phyloP scores from a whole-genome alignment of 352 stramenopile species.

The Pythium phragmitis region DNA sequence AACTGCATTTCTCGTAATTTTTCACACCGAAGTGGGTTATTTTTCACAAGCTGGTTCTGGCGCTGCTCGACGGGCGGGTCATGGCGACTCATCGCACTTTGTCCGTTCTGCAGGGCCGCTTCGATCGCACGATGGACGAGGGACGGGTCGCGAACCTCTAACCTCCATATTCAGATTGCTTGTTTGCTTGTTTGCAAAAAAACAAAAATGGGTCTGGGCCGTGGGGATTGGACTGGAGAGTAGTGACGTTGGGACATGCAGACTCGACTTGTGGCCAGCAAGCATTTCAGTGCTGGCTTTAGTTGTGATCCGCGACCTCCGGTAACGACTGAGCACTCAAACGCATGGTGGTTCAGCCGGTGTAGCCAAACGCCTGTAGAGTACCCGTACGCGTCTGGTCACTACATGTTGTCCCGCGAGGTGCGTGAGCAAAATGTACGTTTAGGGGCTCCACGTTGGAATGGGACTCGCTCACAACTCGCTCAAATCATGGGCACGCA shows the following conservation, averaged over 20 bases:
- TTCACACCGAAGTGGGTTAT: slow-evolving; percentile 1
- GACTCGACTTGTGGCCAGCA: slow-evolving; percentile 6
- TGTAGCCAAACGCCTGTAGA: too few relatives aligned
- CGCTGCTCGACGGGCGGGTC: not conserved
- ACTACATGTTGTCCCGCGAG: not conserved
- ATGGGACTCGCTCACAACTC: not conserved
- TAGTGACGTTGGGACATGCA: slow-evolving; percentile 19
- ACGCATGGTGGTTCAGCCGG: too few relatives aligned
- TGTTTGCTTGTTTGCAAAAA: not conserved
- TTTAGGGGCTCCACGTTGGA: too few relatives aligned
- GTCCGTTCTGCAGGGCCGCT: not conserved
- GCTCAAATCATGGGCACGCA: not conserved
- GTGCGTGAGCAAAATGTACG: too few relatives aligned
- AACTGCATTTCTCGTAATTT: not conserved
- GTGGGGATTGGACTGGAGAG: not conserved
- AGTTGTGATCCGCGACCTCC: not conserved
- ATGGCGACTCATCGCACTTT: too few relatives aligned
- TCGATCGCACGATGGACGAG: not conserved
- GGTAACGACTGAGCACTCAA: too few relatives aligned
- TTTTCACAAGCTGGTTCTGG: not conserved
- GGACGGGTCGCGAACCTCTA: not conserved
- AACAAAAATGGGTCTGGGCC: too few relatives aligned
- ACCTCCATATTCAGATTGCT: not conserved
- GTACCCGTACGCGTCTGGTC: not conserved
- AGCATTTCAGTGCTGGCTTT: not conserved